Conservation (phyloP, 2,329 filamentous ascomycete genomes). For the Fusarium sp. region DNA sequence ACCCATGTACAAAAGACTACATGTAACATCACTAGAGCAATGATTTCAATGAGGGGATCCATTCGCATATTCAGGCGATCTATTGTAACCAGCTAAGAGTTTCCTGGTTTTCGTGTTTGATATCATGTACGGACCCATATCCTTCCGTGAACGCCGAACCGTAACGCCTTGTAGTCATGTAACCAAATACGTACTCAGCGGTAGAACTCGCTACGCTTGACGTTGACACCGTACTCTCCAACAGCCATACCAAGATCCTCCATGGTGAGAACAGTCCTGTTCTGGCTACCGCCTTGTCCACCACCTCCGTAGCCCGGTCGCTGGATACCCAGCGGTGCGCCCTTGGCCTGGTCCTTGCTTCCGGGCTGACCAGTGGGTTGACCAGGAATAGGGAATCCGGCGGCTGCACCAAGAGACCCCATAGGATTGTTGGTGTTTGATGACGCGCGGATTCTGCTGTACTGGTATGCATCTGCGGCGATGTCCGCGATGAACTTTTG, state of each 20-base stretch:
- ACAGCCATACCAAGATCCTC: conserved; percentile 98
- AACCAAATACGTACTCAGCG: conserved; percentile 59
- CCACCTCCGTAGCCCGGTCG: conserved; percentile 86
- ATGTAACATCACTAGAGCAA: conserved; percentile 45
- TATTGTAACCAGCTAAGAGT: conserved; percentile 26
- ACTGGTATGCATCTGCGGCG: conserved; percentile 97
- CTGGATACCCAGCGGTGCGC: conserved; percentile 76
- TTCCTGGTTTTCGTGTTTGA: conserved; percentile 26
- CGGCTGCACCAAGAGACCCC: conserved; percentile 82
- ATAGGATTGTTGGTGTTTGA: conserved; percentile 90
- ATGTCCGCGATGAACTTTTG: conserved; percentile 99
- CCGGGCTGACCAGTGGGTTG: conserved; percentile 67
- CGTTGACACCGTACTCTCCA: conserved; percentile 95
- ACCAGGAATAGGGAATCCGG: conserved; percentile 73
- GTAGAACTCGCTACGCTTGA: conserved; percentile 98
- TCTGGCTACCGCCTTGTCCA: conserved; percentile 87
- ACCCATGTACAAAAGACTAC: conserved; percentile 44
- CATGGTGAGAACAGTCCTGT: conserved; percentile 96
- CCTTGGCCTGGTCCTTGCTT: conserved; percentile 66
- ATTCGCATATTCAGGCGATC: conserved; percentile 24
- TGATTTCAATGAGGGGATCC: conserved; percentile 19
- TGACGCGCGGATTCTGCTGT: conserved; percentile 92
- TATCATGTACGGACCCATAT: conserved; percentile 20
- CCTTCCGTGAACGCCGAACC: conserved; percentile 37
- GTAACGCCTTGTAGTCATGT: conserved; percentile 37